Evolutionary conservation across 2,329 filamentous ascomycete species (phyloP), one percentile per base, ranked within the genome.

Genomic region (Xylaria sp.): DNA sequence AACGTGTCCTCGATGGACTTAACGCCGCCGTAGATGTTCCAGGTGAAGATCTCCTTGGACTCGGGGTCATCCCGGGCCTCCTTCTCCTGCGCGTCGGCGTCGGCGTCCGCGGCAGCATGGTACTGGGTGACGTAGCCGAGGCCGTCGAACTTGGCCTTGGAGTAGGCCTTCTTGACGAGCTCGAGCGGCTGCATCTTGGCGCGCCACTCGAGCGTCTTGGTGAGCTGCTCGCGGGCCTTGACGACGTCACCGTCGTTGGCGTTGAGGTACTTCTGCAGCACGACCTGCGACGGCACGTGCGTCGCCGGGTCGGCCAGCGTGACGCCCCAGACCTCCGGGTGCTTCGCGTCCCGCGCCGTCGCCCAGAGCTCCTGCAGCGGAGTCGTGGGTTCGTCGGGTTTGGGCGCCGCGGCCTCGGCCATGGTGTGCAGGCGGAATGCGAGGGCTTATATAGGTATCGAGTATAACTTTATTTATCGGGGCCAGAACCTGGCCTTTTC

Each of bases 191-290:
- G 81, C 67, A 86, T 86, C 69, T 87, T 78, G 73, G 89, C 89
- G 56, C 93, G 86, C 91, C 92, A 97, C 63, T 88, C 81, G 39
- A 97, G 80, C 1, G 92, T 92, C 66, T 88, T 86, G 54, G 77
- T 79, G 41, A 97, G 83, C 76, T 97, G 92, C 50, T 87, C 83
- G 69, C 87, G 86, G 16, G 92, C 90, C 69, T 87, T 87, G 48
- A 79, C 78, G 6, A 91, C 71, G 66, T 95, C 86, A 57, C 88
- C 87, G 57, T 87, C 85, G 71, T 97, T 97, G 70, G 92, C 93
- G 63, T 92, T 90, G 51, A 97, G 83, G 76, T 92, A 97, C 78
- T 97, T 97, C 71, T 96, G 91, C 44, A 97, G 79, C 47, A 97
- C 84, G 64, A 96, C 87, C 69, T 89, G 87, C 44, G 89, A 92